These are phyloP conservation scores for Achlya hypogyna DNA, from an alignment of 352 stramenopile genomes.

Conservation along the genomic window DNA sequence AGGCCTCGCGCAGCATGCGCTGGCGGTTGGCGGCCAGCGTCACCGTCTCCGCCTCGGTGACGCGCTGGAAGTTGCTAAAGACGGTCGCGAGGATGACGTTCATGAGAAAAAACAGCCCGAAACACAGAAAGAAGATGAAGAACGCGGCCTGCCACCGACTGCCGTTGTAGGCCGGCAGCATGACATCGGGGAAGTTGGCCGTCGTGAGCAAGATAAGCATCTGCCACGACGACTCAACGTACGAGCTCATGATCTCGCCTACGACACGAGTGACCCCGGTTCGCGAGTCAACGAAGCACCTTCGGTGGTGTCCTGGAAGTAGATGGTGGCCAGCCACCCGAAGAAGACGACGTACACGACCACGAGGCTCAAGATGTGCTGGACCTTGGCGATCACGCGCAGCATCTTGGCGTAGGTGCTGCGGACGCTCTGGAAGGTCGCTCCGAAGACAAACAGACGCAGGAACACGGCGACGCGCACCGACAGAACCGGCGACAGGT, in stretches of 20 bases:
- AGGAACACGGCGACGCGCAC: neutral
- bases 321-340: constrained; percentile 47
- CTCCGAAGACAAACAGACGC: constrained; percentile 5
- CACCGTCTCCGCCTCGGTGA: constrained; percentile 25
- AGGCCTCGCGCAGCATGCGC: constrained; percentile 32
- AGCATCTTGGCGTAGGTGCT: constrained; percentile 18
- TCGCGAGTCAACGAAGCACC: constrained; percentile 24
- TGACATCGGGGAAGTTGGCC: constrained; percentile 73
- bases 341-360: constrained; percentile 44
- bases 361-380: constrained; percentile 22
- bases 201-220: constrained; percentile 68
- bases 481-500: neutral
- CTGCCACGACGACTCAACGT: constrained; percentile 41
- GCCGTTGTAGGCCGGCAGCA: constrained; percentile 56
- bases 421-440: constrained; percentile 12
- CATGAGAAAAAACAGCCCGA: constrained; percentile 67
- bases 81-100: constrained; percentile 69
- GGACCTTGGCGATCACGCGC: constrained; percentile 5
- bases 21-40: constrained; percentile 27
- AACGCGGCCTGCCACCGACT: constrained; percentile 40
- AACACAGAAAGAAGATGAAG: constrained; percentile 60
- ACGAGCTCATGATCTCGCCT: constrained; percentile 41
- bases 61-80: constrained; percentile 47
- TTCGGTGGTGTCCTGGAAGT: constrained; percentile 52
- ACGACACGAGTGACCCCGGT: constrained; percentile 27